phyloP scores from a whole-genome alignment of 192 early-diverging fungal species.

The Coemansia sp. region DNA sequence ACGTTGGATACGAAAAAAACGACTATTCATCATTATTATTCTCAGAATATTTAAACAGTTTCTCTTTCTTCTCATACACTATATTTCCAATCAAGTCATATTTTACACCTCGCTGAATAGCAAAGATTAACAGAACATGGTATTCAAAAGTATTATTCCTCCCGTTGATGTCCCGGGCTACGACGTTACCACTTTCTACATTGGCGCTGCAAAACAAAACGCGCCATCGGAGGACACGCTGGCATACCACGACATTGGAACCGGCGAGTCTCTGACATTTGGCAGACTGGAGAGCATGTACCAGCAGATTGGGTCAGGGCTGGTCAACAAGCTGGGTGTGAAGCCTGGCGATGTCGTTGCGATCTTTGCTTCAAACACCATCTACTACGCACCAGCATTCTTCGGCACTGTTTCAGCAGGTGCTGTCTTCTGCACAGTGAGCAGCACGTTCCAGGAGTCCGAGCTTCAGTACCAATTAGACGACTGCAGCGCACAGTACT shows the following conservation, averaged over 20 bases:
- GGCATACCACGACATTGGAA: constrained; percentile 29
- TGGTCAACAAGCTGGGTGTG: constrained; percentile 18
- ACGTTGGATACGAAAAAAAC: too few species aligned
- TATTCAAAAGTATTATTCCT: constrained; percentile 41
- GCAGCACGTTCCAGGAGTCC: constrained; percentile 56
- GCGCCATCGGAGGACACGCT: constrained; percentile 7
- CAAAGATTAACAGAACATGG: constrained; percentile 6
- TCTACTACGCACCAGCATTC: constrained; percentile 31
- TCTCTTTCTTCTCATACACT: too few species aligned
- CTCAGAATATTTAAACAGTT: too few species aligned
- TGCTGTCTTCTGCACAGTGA: constrained; percentile 34
- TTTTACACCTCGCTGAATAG: too few species aligned
- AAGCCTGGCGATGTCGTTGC: constrained; percentile 24
- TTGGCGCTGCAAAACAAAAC: constrained; percentile 17
- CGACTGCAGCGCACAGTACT: constrained; percentile 57
- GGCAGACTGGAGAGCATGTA: constrained; percentile 13
- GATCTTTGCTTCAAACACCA: constrained; percentile 33
- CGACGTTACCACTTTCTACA: constrained; percentile 28
- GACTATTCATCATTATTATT: too few species aligned
- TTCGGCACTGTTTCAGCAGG: constrained; percentile 35
- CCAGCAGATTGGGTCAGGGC: constrained; percentile 24
- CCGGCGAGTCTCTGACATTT: constrained; percentile 18
- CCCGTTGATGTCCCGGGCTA: constrained; percentile 23
- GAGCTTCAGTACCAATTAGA: constrained; percentile 74
- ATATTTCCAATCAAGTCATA: too few species aligned